Base-by-base conservation (phyloP, 768 basidiomycete genomes). In the Hortiboletus flavorubellus region DNA sequence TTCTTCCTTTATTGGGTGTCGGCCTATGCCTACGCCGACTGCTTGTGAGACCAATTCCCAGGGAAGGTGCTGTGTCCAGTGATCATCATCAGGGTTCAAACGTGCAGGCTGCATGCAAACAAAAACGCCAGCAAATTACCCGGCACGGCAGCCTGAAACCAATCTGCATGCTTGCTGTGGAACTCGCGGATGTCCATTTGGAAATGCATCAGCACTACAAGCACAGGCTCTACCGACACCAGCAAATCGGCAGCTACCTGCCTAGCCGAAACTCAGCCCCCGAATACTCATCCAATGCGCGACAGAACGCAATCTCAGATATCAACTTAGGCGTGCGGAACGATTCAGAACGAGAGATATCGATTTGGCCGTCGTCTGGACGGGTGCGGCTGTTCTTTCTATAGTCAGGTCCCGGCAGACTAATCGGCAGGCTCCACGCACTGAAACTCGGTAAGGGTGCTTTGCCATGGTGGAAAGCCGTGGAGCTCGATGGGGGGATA, bases 391-490 rank as follows among this genome's bases (percentile, higher is more conserved):
- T 71, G 46, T 54, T 16, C 16, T 2, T 30, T 15, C 18, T 42
- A 38, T 33, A 29, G 44, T 61, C 31, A 63, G 55, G 51, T 53
- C 14, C 21, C 33, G 7, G 15, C 45, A 51, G 10, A 38, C 37
- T 46, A 34, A 46, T 48, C 3, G 14, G 35, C 10, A 3, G 8
- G 10, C 8, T 23, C 44, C 11, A 72, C 87, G 71, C 65, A 91
- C 91, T 84, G 79, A 56, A 93, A 84, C 68, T 93, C 91, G 43
- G 88, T 89, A 40, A 93, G 72, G 52, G 85, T 76, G n/a, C 85
- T 81, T 62, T 93, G 91, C 90, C 91, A 93, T 15, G 91, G 91
- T 16, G 91, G 91, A 62, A 87, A 91, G 5, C 86, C 87, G 60
- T 86, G 73, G 21, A 91, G 73, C 66, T 91, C 88, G 48, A 86